These are phyloP conservation scores for Hemerocallis citrina DNA, from an alignment of 106 monocot species.

Conservation along the genomic window DNA sequence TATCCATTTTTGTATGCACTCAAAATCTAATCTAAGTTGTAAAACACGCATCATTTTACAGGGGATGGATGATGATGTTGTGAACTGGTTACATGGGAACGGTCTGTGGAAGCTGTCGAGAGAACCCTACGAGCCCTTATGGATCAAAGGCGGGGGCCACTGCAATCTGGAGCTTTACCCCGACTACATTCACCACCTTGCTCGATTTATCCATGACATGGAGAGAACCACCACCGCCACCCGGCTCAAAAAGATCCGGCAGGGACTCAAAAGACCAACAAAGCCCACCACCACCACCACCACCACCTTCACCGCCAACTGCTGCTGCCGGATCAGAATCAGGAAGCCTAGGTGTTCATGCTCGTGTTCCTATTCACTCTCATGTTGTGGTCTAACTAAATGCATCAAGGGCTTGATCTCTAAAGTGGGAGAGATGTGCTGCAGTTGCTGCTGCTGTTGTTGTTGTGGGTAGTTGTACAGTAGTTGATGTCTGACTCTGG, in stretches of 20 bases:
- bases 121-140: conserved; percentile 77
- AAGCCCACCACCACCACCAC: conserved; percentile 17
- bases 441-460: neutral
- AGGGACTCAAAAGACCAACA: conserved; percentile 2
- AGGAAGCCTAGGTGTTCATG: conserved; percentile 35
- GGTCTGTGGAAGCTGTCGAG: conserved; percentile 46
- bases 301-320: conserved; percentile 60
- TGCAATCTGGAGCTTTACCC: conserved; percentile 86
- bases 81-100: conserved; percentile 64
- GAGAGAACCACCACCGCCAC: conserved; percentile 48
- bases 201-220: conserved; percentile 64
- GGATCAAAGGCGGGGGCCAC: conserved; percentile 84
- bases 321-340: conserved; percentile 45
- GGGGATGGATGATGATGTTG: conserved; percentile 81
- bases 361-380: neutral
- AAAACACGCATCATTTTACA: too few species aligned
- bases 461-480: too few species aligned
- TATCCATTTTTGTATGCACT: too few species aligned
- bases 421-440: neutral
- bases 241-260: conserved; percentile 49
- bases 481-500: too few species aligned
- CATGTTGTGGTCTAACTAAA: neutral
- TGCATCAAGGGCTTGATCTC: conserved; percentile 1
- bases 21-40: too few species aligned
- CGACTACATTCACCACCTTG: conserved; percentile 59